Percentiles rank a stretch among this genome's conserved stretches.
Conservation (phyloP, 164 flowering plant species). For the Nymphaea colorata region DNA sequence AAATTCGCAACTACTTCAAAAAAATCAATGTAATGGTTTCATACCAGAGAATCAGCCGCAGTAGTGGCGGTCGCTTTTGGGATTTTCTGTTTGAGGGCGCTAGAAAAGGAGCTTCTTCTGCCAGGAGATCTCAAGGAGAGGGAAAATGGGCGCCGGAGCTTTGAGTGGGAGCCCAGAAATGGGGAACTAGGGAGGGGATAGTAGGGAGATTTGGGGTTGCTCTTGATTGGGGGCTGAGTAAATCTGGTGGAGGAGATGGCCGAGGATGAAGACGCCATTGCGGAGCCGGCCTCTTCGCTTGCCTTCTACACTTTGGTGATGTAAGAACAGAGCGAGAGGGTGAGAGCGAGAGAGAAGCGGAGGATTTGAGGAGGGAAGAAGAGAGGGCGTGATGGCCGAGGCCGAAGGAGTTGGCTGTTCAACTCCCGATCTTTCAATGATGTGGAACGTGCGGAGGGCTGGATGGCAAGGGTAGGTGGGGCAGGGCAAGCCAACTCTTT, state of each 20-base stretch:
- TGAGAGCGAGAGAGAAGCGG: no score
- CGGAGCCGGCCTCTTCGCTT: no score
- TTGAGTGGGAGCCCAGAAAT: neutral
- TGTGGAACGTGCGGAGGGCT: no score
- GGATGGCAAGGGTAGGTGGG: no score
- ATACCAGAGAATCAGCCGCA: neutral
- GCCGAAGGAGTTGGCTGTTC: no score
- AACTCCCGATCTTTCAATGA: no score
- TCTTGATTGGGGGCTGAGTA: neutral
- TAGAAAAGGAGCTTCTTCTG: neutral
- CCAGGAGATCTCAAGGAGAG: neutral
- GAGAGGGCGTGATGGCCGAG: no score
- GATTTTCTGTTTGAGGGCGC: neutral
- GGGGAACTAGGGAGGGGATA: neutral
- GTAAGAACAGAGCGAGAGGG: no score
- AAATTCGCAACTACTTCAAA: neutral
- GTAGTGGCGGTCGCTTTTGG: neutral
- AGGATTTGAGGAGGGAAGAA: no score
- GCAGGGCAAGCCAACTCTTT: no score
- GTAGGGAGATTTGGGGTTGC: neutral
- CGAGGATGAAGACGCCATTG: neutral
- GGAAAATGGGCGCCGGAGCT: neutral
- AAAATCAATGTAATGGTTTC: neutral
- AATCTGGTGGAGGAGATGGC: neutral
- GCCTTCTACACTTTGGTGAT: no score